Conservation (phyloP, 805 yeast species). For the Candida oleophila region DNA sequence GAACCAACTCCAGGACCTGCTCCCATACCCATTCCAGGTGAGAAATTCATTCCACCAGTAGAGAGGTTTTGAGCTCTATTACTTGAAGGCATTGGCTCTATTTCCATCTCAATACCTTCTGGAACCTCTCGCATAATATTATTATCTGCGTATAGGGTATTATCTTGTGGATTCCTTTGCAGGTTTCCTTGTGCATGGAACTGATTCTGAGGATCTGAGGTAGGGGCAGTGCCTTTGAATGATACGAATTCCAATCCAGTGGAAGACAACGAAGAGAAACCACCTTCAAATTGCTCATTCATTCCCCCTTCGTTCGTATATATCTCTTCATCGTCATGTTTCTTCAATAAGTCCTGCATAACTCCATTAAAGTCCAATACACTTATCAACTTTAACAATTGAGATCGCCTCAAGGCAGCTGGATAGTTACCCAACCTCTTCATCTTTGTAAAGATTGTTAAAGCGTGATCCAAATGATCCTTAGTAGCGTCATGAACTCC, state of each 20-base stretch:
- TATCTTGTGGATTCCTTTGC: background rate
- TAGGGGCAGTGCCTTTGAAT: background rate
- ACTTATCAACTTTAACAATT: slow-evolving; percentile 60
- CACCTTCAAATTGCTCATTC: background rate
- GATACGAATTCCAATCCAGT: background rate
- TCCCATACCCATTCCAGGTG: background rate
- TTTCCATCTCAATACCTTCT: slow-evolving; percentile 1
- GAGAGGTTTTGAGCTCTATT: background rate
- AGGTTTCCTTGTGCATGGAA: background rate
- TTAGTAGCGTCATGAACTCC: slow-evolving; percentile 78
- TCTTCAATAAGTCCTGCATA: slow-evolving; percentile 54
- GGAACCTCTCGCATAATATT: background rate
- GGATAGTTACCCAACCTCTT: slow-evolving; percentile 77
- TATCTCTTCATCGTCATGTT: slow-evolving; percentile 51
- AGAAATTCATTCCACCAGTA: background rate
- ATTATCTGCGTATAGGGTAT: background rate
- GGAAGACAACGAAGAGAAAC: background rate
- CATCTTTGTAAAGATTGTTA: slow-evolving; percentile 70
- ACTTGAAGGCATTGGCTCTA: background rate
- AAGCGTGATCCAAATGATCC: slow-evolving; percentile 70
- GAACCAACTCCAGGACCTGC: background rate
- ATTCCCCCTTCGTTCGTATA: slow-evolving; percentile 5
- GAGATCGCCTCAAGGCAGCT: slow-evolving; percentile 73
- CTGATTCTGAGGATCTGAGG: background rate
- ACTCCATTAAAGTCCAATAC: slow-evolving; percentile 68